phyloP scores from a whole-genome alignment of 2,329 filamentous ascomycete species.

The Lojkania enalia region DNA sequence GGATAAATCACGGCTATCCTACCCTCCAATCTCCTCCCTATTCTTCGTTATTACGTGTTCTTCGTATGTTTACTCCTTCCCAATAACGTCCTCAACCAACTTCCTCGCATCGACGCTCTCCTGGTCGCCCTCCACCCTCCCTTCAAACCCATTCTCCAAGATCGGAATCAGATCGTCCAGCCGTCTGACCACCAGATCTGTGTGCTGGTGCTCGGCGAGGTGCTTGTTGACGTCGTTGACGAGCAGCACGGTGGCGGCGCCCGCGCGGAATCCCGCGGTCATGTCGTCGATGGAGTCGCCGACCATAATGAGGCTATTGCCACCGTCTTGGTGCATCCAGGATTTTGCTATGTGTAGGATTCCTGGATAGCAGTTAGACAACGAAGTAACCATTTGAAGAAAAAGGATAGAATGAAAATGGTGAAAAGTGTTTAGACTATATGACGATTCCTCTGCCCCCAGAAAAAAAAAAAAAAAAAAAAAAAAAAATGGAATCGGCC shows the following conservation, averaged over 20 bases:
- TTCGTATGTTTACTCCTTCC: too few relatives aligned
- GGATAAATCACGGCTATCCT: too few relatives aligned
- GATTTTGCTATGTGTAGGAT: slow-evolving; percentile 80
- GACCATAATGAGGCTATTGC: slow-evolving; percentile 56
- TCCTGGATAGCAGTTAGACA: slow-evolving; percentile 37
- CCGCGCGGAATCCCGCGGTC: slow-evolving; percentile 79
- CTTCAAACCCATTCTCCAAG: slow-evolving; percentile 74
- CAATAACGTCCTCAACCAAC: slow-evolving; percentile 24
- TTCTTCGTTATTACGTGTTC: too few relatives aligned
- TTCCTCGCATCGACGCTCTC: slow-evolving; percentile 29
- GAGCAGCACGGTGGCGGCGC: slow-evolving; percentile 87
- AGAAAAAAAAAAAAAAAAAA: too few relatives aligned
- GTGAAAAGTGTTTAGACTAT: not conserved
- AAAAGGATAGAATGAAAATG: not conserved
- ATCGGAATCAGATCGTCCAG: slow-evolving; percentile 77
- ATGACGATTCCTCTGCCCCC: too few relatives aligned
- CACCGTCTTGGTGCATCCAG: slow-evolving; percentile 62
- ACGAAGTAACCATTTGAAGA: too few relatives aligned
- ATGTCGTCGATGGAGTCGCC: slow-evolving; percentile 84
- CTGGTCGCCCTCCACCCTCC: slow-evolving; percentile 41
- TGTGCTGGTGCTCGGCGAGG: slow-evolving; percentile 71
- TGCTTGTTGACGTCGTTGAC: slow-evolving; percentile 78
- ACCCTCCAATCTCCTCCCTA: too few relatives aligned
- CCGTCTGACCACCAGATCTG: slow-evolving; percentile 69
- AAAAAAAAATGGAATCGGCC: too few relatives aligned